Conservation (phyloP, 305 asterid genomes). For the Solanum hybrid region DNA sequence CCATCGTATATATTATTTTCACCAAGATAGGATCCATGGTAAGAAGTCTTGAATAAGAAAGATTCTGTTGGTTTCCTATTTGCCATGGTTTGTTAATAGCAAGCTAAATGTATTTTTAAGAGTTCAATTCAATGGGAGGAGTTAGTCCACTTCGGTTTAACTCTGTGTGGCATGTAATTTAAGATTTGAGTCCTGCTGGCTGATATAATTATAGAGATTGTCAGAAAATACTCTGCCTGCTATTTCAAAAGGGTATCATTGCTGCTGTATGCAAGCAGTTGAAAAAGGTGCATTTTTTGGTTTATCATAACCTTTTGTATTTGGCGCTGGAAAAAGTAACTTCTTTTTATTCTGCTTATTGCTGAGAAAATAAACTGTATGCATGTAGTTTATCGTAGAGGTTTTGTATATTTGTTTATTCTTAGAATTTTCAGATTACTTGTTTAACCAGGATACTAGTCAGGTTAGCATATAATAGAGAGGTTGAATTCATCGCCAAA, state of each 20-base stretch:
- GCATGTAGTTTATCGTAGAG: neutral
- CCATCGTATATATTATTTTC: neutral
- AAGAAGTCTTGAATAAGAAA: neutral
- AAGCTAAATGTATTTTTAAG: neutral
- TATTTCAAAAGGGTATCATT: neutral
- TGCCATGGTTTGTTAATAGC: neutral
- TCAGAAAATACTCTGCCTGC: neutral
- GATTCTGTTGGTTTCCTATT: neutral
- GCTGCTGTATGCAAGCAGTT: neutral
- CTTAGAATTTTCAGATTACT: neutral
- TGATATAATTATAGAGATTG: neutral
- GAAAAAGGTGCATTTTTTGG: neutral
- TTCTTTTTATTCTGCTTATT: neutral
- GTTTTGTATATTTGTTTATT: neutral
- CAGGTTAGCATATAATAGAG: neutral
- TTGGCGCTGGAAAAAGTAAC: neutral
- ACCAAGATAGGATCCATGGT: neutral
- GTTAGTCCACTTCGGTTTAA: neutral
- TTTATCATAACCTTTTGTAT: neutral
- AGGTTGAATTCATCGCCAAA: neutral
- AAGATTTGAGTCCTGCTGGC: neutral
- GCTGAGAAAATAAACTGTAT: neutral
- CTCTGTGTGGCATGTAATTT: neutral
- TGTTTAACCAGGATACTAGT: slow-evolving; percentile 6
- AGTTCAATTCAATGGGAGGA: neutral